Evolutionary conservation across 305 asterid genomes (phyloP), one percentile per base, ranked within the genome.

Genomic region (Solanum chacoense): DNA sequence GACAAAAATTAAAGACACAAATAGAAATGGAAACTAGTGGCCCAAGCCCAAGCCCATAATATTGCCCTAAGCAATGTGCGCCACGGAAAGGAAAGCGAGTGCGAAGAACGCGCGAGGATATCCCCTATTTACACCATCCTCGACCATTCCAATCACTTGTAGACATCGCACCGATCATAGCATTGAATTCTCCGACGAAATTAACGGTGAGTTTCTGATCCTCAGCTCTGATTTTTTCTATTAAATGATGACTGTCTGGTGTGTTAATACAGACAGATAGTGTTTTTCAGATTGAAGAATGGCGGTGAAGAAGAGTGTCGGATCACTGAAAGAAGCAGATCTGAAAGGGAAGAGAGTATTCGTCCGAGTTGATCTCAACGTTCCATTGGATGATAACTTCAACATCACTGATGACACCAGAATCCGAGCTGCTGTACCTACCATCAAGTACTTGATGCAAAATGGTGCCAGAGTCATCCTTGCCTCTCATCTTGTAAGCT

Each of bases 231-330:
- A 20, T 16, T 4, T 28, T 35, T 35, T 63, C 22, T 7, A 29
- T 63, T 34, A 24, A 20, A 67, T 1, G 31, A 26, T 84, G 22
- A 9, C n/a, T 32, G 32, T 59, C 24, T 55, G 38, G 11, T 63
- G 12, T 55, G 65, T 6, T 59, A 3, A 45, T 69, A 11, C 20
- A 69, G 34, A 67, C 74, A 67, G 77, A 16, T 20, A 73, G 6
- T 37, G 84, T 8, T 38, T 36, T 78, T 78, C 59, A 12, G 85
- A 78, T 78, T 36, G 73, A 73, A 45, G 65, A 79, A 95, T 96
- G 97, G 98, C 97, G 90, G 91, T 95, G 31, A 96, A 96, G 96
- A 95, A 93, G 93, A 96, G 98, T 87, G 98, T 96, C 26, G 95
- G 96, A 76, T 85, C 97, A 29, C 87, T 96, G 89, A 94, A 93